Base-by-base conservation (phyloP, 2,329 filamentous ascomycete species). In the Fusarium coicis region DNA sequence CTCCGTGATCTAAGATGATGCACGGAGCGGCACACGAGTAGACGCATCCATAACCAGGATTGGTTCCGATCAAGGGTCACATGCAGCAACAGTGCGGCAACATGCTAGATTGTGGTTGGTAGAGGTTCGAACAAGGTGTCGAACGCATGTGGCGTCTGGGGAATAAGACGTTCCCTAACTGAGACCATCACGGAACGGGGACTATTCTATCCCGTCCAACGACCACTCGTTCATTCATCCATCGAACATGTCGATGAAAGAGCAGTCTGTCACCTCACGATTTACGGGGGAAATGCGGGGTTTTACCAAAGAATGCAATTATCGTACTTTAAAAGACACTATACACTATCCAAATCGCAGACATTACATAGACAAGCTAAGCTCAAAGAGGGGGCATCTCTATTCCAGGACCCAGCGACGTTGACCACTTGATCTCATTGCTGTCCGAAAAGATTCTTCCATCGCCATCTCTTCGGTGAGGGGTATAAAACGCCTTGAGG, bases 361-460 rank as follows among this genome's bases (percentile, higher is more conserved):
- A 70, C 71, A 77, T 76, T 77, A 77, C 73, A 68, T 65, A 71
- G 66, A 74, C 74, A 74, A 59, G 74, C 58, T 56, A 64, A 69
- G 36, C 57, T 72, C 60, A 37, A 70, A 69, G 49, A 62, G 39
- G 53, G 55, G 69, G 58, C 55, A 34, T 70, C 44, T 60, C 42
- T 50, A 57, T 55, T 63, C 57, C 56, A 53, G 52, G 63, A 72
- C 64, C 61, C 49, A 56, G 54, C 63, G 58, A 60, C 66, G 63
- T 70, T 55, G 42, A 63, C 63, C 55, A 53, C 32, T 49, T 58
- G 42, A 68, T 74, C 53, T 68, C 50, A 34, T 57, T 60, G 54
- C 58, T 63, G 59, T 53, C 67, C 73, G 60, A 63, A 72, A 58
- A 72, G 50, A 70, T 63, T 54, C 70, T 57, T 57, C 39, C 57